Conservation (phyloP, 2,329 filamentous ascomycete species). For the Erysiphe pulchra region DNA sequence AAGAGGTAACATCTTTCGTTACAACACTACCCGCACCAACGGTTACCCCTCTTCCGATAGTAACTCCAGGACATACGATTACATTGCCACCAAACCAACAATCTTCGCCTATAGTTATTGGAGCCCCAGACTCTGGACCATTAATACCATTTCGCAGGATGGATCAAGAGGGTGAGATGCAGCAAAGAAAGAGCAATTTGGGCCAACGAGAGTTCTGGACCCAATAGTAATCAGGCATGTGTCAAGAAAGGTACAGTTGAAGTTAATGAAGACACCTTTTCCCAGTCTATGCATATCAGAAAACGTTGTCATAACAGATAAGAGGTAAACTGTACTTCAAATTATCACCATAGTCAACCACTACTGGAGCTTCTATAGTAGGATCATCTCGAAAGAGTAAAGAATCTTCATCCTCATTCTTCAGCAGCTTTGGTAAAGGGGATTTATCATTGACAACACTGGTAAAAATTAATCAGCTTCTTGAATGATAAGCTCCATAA, state of each 20-base stretch:
- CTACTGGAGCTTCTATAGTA: constrained; percentile 44
- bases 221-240: constrained; percentile 53
- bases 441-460: constrained; percentile 42
- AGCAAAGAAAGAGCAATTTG: constrained; percentile 51
- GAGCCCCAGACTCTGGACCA: constrained; percentile 49
- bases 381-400: constrained; percentile 35
- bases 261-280: constrained; percentile 49
- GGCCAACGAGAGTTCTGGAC: constrained; percentile 50
- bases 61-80: constrained; percentile 49
- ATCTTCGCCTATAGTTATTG: constrained; percentile 55
- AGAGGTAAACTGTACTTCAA: constrained; percentile 20
- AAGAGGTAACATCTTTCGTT: constrained; percentile 45
- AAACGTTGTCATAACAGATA: background rate
- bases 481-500: constrained; percentile 28
- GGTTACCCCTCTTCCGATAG: constrained; percentile 45
- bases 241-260: constrained; percentile 51
- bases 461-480: constrained; percentile 32
- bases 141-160: constrained; percentile 42
- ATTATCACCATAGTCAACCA: constrained; percentile 56
- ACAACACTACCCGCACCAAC: constrained; percentile 67
- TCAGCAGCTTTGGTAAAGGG: constrained; percentile 32
- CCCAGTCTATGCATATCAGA: constrained; percentile 24
- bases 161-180: constrained; percentile 60
- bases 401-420: constrained; percentile 36
- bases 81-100: constrained; percentile 56